Percentiles rank a stretch among this genome's conserved stretches.
Conservation (phyloP, 345 rosid genomes). For the Anacardium occidentale region DNA sequence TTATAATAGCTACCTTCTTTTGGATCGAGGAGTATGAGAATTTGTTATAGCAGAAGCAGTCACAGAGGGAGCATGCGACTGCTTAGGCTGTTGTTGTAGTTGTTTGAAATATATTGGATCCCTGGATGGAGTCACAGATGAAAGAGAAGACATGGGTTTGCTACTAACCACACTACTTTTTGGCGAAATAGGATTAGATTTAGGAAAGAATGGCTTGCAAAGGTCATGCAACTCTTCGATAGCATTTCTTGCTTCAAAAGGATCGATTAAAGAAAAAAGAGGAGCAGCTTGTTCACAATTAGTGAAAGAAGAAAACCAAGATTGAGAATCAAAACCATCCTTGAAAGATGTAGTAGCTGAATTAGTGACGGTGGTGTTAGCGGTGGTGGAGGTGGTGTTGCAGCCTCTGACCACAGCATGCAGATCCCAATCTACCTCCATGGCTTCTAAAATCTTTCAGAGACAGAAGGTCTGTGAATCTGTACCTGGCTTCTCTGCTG, state of each 20-base stretch:
- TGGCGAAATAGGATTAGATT: slow-evolving; percentile 35
- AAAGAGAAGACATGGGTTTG: slow-evolving; percentile 35
- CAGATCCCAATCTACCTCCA: slow-evolving; percentile 97
- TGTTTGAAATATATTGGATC: slow-evolving; percentile 20
- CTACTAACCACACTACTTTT: slow-evolving; percentile 11
- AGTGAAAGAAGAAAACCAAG: slow-evolving; percentile 25
- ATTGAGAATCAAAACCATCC: slow-evolving; percentile 24
- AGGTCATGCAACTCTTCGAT: slow-evolving; percentile 71
- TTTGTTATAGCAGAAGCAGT: slow-evolving; percentile 28
- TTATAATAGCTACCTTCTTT: slow-evolving; percentile 57
- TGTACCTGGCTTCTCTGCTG: slow-evolving; percentile 22
- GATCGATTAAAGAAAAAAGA: slow-evolving; percentile 28
- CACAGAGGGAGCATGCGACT: slow-evolving; percentile 25
- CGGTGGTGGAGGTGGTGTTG: slow-evolving; percentile 32
- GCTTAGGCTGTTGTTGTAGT: slow-evolving; percentile 34
- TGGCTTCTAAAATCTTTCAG: slow-evolving; percentile 19
- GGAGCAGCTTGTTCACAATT: slow-evolving; percentile 16
- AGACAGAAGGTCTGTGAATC: slow-evolving; percentile 38
- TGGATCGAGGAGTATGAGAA: slow-evolving; percentile 66
- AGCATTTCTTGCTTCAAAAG: slow-evolving; percentile 35
- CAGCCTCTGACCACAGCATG: slow-evolving; percentile 91
- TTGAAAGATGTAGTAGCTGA: slow-evolving; percentile 11
- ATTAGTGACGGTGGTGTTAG: slow-evolving; percentile 32
- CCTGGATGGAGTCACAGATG: slow-evolving; percentile 39
- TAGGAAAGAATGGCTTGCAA: slow-evolving; percentile 62